Evolutionary conservation across 2,329 filamentous ascomycete genomes (phyloP).

Genomic region (Neopestalotiopsis sp.): DNA sequence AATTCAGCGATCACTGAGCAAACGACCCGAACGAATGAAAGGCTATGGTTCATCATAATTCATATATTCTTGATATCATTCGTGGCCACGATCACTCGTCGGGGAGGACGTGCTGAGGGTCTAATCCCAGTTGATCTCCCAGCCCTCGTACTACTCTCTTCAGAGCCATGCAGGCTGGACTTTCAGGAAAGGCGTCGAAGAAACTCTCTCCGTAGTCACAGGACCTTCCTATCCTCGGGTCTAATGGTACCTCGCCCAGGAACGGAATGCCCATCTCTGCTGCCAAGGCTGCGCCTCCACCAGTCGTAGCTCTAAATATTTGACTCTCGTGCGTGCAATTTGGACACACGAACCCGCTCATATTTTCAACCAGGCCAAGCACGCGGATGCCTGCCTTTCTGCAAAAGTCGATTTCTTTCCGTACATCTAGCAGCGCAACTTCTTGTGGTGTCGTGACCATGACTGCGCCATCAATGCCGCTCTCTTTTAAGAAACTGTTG

Average conservation of each 20-base stretch:
- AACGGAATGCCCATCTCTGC: slow-evolving; percentile 89
- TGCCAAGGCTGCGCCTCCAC: slow-evolving; percentile 80
- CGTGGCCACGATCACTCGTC: slow-evolving; percentile 37
- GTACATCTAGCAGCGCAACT: slow-evolving; percentile 86
- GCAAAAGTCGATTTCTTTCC: slow-evolving; percentile 98
- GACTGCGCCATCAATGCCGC: slow-evolving; percentile 90
- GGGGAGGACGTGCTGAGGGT: slow-evolving; percentile 59
- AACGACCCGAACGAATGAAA: background rate
- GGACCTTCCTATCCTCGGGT: slow-evolving; percentile 93
- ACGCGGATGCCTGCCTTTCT: slow-evolving; percentile 89
- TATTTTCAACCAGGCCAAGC: slow-evolving; percentile 93
- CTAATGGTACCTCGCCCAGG: slow-evolving; percentile 86
- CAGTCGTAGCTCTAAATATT: slow-evolving; percentile 91
- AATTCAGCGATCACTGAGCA: background rate
- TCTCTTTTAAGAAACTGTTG: slow-evolving; percentile 88
- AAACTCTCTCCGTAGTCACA: slow-evolving; percentile 98
- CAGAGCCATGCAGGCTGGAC: slow-evolving; percentile 85
- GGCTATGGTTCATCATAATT: background rate
- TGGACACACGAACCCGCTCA: slow-evolving; percentile 96
- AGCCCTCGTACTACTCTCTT: slow-evolving; percentile 79
- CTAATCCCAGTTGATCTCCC: slow-evolving; percentile 67
- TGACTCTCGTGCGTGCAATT: slow-evolving; percentile 83
- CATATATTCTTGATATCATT: background rate
- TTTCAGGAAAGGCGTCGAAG: slow-evolving; percentile 91
- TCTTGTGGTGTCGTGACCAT: slow-evolving; percentile 96